A percentile compares a stretch with the other conserved stretches of the same genome.
phyloP scores from a whole-genome alignment of 2,329 filamentous ascomycete genomes.

The Pseudogymnoascus sp. region DNA sequence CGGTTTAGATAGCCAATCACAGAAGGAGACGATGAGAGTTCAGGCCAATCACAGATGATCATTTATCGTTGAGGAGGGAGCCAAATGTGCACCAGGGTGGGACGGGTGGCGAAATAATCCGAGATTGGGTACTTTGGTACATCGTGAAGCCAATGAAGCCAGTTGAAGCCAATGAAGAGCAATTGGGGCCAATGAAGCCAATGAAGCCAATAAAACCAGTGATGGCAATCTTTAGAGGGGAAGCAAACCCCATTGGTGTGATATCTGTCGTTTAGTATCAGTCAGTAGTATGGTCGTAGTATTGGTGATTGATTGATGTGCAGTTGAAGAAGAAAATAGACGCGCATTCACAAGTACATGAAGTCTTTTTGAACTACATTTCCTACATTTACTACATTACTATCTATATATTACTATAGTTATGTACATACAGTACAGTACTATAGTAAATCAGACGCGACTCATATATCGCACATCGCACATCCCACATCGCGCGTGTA shows the following conservation, averaged over 20 bases:
- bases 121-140: background rate
- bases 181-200: background rate
- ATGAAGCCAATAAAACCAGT: background rate
- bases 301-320: background rate
- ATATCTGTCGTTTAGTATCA: background rate
- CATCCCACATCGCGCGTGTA: background rate
- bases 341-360: background rate
- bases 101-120: slow-evolving; percentile 3
- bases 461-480: background rate
- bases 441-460: background rate
- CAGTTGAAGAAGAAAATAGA: background rate
- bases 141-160: background rate
- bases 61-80: background rate
- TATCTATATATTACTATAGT: background rate
- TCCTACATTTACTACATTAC: background rate
- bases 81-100: background rate
- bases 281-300: background rate
- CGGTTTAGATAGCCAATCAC: background rate
- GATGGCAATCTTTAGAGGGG: background rate
- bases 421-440: background rate
- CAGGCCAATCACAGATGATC: background rate
- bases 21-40: background rate
- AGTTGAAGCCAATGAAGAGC: background rate
- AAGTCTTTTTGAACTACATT: slow-evolving; percentile 2
- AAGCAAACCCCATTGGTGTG: background rate